phyloP scores from a whole-genome alignment of 129 eudicot species.

The Mikania micrantha region DNA sequence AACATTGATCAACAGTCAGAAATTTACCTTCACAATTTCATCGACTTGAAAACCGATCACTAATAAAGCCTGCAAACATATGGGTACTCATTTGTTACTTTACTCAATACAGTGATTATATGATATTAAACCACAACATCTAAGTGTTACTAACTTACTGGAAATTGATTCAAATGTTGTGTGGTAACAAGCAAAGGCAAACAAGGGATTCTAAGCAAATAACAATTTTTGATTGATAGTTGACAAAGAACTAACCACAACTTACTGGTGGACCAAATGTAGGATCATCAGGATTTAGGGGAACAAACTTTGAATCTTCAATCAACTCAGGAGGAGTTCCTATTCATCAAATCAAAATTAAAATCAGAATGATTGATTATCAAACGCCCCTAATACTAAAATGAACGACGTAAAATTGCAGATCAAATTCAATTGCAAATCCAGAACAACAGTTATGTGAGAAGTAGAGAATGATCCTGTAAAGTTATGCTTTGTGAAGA shows the following conservation, averaged over 20 bases:
- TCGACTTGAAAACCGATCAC: slow-evolving; percentile 60
- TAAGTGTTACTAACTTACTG: too few relatives aligned
- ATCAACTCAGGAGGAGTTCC: slow-evolving; percentile 45
- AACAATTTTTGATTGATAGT: not conserved
- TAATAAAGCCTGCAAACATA: slow-evolving; percentile 57
- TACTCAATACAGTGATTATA: not conserved
- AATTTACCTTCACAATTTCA: slow-evolving; percentile 61
- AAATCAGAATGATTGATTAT: too few relatives aligned
- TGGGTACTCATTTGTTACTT: not conserved
- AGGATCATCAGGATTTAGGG: slow-evolving; percentile 71
- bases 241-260: slow-evolving; percentile 50
- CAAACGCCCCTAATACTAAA: too few relatives aligned
- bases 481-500: not conserved
- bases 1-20: not conserved
- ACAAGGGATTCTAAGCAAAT: too few relatives aligned
- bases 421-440: not conserved
- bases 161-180: too few relatives aligned
- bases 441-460: not conserved
- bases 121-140: too few relatives aligned
- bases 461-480: not conserved
- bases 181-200: too few relatives aligned
- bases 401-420: not conserved
- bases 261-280: slow-evolving; percentile 95
- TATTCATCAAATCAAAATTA: not conserved
- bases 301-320: slow-evolving; percentile 94